Conservation (phyloP, 78 protist species). For the Mastigamoeba balamuthi region DNA sequence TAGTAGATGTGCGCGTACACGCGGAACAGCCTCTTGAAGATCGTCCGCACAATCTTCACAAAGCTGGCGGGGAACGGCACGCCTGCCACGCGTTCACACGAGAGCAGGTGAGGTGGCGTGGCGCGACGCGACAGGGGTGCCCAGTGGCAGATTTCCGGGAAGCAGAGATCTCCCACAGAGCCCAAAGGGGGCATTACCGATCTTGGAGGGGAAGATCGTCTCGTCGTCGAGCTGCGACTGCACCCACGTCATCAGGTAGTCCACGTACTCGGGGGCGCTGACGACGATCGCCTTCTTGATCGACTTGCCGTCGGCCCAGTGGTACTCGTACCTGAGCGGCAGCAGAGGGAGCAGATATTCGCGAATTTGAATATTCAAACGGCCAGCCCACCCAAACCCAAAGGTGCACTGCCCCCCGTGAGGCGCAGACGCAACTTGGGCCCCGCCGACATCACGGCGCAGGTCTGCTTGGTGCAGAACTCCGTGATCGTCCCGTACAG, state of each 20-base stretch:
- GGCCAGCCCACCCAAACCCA: no score
- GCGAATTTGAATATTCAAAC: neutral
- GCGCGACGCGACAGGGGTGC: no score
- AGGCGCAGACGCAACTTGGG: constrained; percentile 7
- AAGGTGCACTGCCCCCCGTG: neutral
- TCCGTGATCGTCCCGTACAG: constrained; percentile 93
- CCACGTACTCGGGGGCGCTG: constrained; percentile 93
- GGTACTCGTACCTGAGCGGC: constrained; percentile 77
- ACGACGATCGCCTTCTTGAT: constrained; percentile 80
- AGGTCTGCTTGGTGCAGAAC: constrained; percentile 81
- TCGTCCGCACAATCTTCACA: constrained; percentile 43
- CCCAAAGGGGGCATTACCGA: no score
- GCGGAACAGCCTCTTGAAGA: constrained; percentile 81
- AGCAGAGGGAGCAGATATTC: no score
- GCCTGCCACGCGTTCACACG: constrained; percentile 6
- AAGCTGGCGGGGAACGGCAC: constrained; percentile 89
- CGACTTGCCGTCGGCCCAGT: constrained; percentile 88
- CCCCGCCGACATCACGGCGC: constrained; percentile 94
- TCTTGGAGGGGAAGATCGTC: constrained; percentile 75
- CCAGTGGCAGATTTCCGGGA: no score
- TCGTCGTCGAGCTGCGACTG: constrained; percentile 87
- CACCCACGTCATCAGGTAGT: constrained; percentile 92
- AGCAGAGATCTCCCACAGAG: no score
- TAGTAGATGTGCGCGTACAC: constrained; percentile 97
- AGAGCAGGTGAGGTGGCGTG: no score